A percentile compares a stretch with the other conserved stretches of the same genome.
phyloP scores from a whole-genome alignment of 176 grass and related monocot species.

The Triticum timopheevii region DNA sequence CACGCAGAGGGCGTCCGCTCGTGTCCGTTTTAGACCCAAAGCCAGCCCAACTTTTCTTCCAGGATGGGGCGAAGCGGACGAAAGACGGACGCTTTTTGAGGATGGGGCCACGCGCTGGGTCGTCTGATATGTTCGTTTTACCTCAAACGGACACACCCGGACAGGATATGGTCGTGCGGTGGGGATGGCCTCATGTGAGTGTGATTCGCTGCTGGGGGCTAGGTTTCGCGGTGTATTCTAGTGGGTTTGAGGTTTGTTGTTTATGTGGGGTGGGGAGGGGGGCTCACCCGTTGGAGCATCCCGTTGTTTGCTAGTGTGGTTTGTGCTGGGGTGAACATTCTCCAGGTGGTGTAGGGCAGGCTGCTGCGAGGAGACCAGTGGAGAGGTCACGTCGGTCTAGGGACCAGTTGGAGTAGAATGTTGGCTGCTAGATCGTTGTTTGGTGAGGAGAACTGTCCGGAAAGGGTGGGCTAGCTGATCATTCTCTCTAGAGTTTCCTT shows the following conservation, averaged over 20 bases:
- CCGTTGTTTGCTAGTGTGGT: background rate
- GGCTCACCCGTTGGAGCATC: slow-evolving; percentile 3
- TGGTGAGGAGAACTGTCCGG: background rate
- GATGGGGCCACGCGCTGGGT: too few species aligned
- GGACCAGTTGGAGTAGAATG: background rate
- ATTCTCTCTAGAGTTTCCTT: background rate
- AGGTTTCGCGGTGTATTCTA: background rate
- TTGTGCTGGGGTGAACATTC: slow-evolving; percentile 18
- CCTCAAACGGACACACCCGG: too few species aligned
- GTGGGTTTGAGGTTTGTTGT: background rate
- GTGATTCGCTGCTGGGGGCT: background rate
- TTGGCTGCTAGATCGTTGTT: background rate
- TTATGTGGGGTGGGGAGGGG: background rate
- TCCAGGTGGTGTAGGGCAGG: slow-evolving; percentile 10
- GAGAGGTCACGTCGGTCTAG: background rate
- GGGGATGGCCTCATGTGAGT: background rate
- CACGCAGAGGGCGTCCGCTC: too few species aligned
- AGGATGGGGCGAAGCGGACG: too few species aligned
- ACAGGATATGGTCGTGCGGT: too few species aligned
- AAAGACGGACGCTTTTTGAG: too few species aligned
- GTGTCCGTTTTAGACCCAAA: too few species aligned
- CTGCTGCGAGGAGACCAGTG: background rate
- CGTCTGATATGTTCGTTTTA: too few species aligned
- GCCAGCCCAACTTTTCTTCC: too few species aligned
- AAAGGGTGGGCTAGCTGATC: slow-evolving; percentile 8